Evolutionary conservation across 2,329 filamentous ascomycete species (phyloP).

Genomic region (Basipetospora chlamydospora): DNA sequence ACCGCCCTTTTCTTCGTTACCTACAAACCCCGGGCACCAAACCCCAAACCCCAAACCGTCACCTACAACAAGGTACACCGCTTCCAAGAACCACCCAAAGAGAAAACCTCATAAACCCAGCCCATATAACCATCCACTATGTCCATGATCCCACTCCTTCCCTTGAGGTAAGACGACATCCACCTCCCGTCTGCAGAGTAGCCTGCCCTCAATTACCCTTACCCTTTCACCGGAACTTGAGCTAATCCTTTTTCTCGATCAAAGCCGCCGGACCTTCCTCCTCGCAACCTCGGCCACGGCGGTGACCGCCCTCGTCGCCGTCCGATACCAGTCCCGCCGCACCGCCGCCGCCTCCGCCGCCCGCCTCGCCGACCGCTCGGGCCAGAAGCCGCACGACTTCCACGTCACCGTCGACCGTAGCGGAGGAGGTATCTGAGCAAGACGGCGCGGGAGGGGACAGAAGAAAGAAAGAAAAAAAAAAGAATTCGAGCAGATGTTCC

Average conservation of each 20-base stretch:
- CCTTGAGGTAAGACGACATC: not conserved
- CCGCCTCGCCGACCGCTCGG: constrained; percentile 26
- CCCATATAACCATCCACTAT: not conserved
- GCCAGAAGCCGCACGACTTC: constrained; percentile 23
- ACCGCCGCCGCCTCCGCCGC: constrained; percentile 15
- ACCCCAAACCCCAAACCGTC: not conserved
- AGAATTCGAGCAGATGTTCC: no score
- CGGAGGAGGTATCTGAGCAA: constrained; percentile 25
- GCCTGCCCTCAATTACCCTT: not conserved
- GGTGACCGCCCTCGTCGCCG: constrained; percentile 15
- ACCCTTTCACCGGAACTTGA: no score
- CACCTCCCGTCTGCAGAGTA: not conserved
- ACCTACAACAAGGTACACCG: no score
- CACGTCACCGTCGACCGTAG: constrained; percentile 39
- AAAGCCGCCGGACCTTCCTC: constrained; percentile 18
- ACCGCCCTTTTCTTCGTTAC: no score
- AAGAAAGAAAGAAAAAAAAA: constrained; percentile 5
- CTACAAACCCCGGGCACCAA: no score
- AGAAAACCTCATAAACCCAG: not conserved
- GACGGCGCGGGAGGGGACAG: not conserved
- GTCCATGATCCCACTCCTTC: not conserved
- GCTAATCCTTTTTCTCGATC: constrained; percentile 8
- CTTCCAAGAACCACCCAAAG: not conserved
- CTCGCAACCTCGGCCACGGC: constrained; percentile 1
- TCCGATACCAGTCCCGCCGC: constrained; percentile 19